These are phyloP conservation scores for Exsudoporus frostii DNA, from an alignment of 768 basidiomycete genomes.

Conservation along the genomic window DNA sequence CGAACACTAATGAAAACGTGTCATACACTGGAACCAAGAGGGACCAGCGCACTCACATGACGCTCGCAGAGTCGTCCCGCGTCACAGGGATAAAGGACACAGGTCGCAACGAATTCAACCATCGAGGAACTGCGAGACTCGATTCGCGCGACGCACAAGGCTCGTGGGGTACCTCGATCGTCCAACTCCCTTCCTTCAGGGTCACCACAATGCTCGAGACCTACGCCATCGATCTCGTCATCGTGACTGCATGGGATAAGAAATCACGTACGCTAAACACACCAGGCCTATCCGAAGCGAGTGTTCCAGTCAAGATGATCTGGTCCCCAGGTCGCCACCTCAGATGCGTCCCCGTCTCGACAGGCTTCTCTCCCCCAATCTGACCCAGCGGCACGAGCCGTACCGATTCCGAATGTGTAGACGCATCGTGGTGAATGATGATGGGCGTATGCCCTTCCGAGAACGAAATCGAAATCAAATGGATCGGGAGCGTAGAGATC, in stretches of 20 bases:
- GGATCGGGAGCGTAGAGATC: slow-evolving; percentile 59
- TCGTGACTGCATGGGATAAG: neutral
- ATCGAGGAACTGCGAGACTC: slow-evolving; percentile 35
- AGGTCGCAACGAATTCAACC: slow-evolving; percentile 59
- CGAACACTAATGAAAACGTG: slow-evolving; percentile 45
- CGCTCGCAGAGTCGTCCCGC: slow-evolving; percentile 43
- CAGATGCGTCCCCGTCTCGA: slow-evolving; percentile 41
- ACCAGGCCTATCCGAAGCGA: slow-evolving; percentile 49
- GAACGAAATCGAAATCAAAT: slow-evolving; percentile 58
- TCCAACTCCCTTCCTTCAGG: slow-evolving; percentile 63
- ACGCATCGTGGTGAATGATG: slow-evolving; percentile 43
- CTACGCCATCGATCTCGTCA: slow-evolving; percentile 14
- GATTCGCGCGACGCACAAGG: slow-evolving; percentile 39
- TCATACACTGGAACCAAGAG: neutral
- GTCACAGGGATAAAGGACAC: slow-evolving; percentile 50
- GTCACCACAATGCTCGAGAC: slow-evolving; percentile 48
- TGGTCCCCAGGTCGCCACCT: slow-evolving; percentile 55
- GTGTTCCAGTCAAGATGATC: slow-evolving; percentile 58
- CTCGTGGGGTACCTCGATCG: slow-evolving; percentile 57
- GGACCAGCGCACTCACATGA: slow-evolving; percentile 40
- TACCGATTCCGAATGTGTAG: slow-evolving; percentile 12
- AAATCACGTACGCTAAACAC: slow-evolving; percentile 49
- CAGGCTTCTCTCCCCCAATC: slow-evolving; percentile 37
- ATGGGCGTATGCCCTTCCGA: slow-evolving; percentile 48
- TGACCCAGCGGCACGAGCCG: slow-evolving; percentile 41